Percentiles rank a stretch among this genome's conserved stretches.
Conservation (phyloP, 108 stramenopile species). For the Halocafeteria seosinensis region DNA sequence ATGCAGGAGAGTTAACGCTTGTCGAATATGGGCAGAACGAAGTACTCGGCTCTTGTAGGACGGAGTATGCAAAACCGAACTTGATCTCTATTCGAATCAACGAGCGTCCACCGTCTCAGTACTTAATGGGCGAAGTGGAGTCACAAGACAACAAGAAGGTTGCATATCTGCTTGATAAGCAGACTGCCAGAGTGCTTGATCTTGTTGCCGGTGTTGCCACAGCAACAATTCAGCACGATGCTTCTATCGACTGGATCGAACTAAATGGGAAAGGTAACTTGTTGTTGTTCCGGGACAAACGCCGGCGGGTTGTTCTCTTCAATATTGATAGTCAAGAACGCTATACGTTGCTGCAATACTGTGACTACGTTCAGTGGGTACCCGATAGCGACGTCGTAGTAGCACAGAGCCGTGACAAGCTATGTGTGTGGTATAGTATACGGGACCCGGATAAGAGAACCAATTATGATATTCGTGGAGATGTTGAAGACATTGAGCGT, state of each 20-base stretch:
- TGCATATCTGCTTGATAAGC: slow-evolving; percentile 40
- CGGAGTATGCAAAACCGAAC: slow-evolving; percentile 29
- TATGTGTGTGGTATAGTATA: slow-evolving; percentile 53
- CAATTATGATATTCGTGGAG: slow-evolving; percentile 34
- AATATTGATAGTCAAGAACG: slow-evolving; percentile 26
- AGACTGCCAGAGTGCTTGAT: slow-evolving; percentile 42
- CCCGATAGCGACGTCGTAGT: slow-evolving; percentile 46
- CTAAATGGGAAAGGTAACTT: slow-evolving; percentile 33
- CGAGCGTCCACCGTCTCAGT: slow-evolving; percentile 17
- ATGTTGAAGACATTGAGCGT: slow-evolving; percentile 44
- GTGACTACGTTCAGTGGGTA: slow-evolving; percentile 51
- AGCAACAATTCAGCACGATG: slow-evolving; percentile 28
- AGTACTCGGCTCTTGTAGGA: slow-evolving; percentile 32
- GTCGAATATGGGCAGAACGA: slow-evolving; percentile 46
- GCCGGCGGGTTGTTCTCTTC: slow-evolving; percentile 30
- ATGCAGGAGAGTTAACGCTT: slow-evolving; percentile 34
- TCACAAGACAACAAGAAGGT: slow-evolving; percentile 35
- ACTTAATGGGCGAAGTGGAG: neutral
- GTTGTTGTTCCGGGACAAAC: slow-evolving; percentile 37
- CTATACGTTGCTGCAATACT: slow-evolving; percentile 31
- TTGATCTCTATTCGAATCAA: slow-evolving; percentile 39
- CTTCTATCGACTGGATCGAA: slow-evolving; percentile 45
- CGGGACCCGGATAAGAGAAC: slow-evolving; percentile 42
- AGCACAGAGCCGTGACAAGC: slow-evolving; percentile 29
- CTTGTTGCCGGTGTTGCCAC: slow-evolving; percentile 17